Evolutionary conservation across 2,329 filamentous ascomycete species (phyloP), one percentile per base, ranked within the genome.

Genomic region (Xylariomycetidae sp.): DNA sequence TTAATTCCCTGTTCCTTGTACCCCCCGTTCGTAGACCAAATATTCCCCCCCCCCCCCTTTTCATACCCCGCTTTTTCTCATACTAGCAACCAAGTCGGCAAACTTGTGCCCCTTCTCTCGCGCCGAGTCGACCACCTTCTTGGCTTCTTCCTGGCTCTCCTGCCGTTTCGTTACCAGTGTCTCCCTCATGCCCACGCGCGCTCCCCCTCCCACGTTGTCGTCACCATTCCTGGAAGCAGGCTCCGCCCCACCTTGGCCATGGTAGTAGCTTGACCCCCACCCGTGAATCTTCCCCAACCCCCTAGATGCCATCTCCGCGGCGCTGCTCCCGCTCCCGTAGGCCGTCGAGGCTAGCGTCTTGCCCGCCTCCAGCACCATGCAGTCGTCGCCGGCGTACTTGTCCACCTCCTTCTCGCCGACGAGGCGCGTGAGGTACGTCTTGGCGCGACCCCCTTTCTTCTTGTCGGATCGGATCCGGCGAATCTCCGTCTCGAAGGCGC

Each of bases 401-500:
- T 64, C 54, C 34, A 51, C 56, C 30, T 66, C 61, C 33, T 61
- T 62, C 36, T 69, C 64, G 33, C 64, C 62, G 28, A 74, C 62
- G 30, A 69, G 62, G 28, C 61, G 64, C 29, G 67, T 76, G 39
- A 71, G 54, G 44, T 72, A 77, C 31, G 74, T 53, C 28, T 42
- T 58, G 11, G 62, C 60, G 11, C 66, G 63, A 14, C 38, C 41
- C n/a, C n/a, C n/a, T 13, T 54, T 56, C 22, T 47, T 49, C 32
- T 58, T 56, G 28, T 61, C 52, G 12, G 59, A 54, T 16, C 62
- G 56, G 38, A 60, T 66, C 17, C 64, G 51, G 46, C 60, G 64
- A 49, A 96, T 90, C 61, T 96, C 87, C 40, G 85, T 77, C 51
- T 86, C 79, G 56, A 94, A 96, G 1, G 90, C 90, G 1, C 75